Conservation (phyloP, 2,329 filamentous ascomycete species). For the Fusarium pilosicola region DNA sequence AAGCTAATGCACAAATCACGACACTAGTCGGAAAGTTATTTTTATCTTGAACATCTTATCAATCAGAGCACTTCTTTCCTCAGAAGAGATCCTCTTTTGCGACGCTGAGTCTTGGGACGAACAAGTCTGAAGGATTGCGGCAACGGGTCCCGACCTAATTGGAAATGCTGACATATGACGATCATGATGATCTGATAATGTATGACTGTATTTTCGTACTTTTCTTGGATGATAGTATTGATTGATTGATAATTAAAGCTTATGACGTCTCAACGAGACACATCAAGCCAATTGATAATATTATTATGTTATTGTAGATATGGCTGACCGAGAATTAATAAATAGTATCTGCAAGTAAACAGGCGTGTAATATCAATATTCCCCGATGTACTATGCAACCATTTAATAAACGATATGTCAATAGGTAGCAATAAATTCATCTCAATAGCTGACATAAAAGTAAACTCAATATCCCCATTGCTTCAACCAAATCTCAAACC, state of each 20-base stretch:
- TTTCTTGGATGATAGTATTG: background rate
- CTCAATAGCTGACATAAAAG: background rate
- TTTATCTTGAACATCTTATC: background rate
- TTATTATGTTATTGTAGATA: background rate
- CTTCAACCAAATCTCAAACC: background rate
- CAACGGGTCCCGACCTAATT: background rate
- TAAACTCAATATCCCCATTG: background rate
- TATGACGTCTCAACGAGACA: too few species aligned
- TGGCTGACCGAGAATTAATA: background rate
- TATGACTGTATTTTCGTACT: background rate
- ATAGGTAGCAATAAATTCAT: background rate
- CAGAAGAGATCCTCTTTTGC: background rate
- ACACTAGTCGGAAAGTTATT: background rate
- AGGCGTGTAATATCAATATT: background rate
- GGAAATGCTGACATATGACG: background rate
- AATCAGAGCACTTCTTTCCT: background rate
- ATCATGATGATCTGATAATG: background rate
- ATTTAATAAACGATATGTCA: background rate
- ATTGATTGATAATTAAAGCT: too few species aligned
- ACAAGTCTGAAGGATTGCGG: too few species aligned
- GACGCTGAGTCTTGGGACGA: background rate
- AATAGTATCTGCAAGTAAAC: background rate
- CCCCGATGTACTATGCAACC: background rate
- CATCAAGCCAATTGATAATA: too few species aligned
- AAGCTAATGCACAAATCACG: background rate